Evolutionary conservation across 345 rosid genomes (phyloP), one percentile per base, ranked within the genome.

Genomic region (Aquilaria yunnanensis): DNA sequence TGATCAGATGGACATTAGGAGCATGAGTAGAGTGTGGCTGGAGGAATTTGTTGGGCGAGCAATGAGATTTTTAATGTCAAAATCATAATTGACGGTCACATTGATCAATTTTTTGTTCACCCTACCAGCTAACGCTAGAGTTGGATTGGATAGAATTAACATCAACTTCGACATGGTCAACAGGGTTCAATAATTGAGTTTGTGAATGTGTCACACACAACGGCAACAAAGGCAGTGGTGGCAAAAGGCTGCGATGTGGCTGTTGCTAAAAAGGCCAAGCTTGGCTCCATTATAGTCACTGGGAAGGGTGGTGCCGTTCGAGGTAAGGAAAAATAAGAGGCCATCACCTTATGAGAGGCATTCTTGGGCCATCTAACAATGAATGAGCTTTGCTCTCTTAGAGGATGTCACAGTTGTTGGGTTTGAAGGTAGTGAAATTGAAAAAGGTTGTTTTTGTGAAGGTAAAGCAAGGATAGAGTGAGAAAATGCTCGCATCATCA

Each of bases 241-340:
- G 23, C 32, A 50, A 59, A 59, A 5, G 62, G 45, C 41, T 10
- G 23, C 49, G 5, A 41, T 5, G 3, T 5, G 41, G 12, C 49
- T 43, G 13, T 59, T 33, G 5, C 43, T 59, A 50, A 59, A 41
- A 34, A 59, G 49, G n/a, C 62, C 49, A n/a, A 59, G 16, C 62
- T 33, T 41, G 41, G 32, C 51, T 59, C 49, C 62, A n/a, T 4
- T 4, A 2, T 48, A 43, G 23, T 59, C 45, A 4, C 0, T 1
- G 0, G 62, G 62, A 59, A 47, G 2, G 5, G 0, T 12, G 1
- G 62, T 45, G 3, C n/a, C 6, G 10, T 43, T 14, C 12, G 62
- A 59, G 45, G 62, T 16, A 14, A 59, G n/a, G 10, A 59, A 59
- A 2, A 59, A 43, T 11, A 51, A 48, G n/a, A 45, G 6, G 43